Percentiles rank a stretch among this genome's conserved stretches.
phyloP scores from a whole-genome alignment of 345 rosid genomes.

The Rhizophora mangle region DNA sequence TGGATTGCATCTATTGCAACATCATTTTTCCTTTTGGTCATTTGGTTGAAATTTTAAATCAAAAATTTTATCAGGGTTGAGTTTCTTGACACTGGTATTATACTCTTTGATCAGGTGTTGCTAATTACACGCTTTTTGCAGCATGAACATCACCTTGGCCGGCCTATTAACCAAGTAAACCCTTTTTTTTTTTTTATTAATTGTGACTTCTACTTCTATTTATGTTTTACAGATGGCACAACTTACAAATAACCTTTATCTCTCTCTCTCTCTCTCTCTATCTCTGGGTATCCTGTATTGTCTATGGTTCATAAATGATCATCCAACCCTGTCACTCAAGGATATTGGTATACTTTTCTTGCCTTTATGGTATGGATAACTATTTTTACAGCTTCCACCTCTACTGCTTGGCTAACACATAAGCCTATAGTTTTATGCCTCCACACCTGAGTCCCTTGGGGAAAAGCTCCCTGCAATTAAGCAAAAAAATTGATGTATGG shows the following conservation, averaged over 20 bases:
- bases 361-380: not conserved
- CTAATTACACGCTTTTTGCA: constrained; percentile 88
- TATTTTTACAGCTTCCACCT: too few relatives aligned
- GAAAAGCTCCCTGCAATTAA: too few relatives aligned
- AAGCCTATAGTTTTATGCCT: too few relatives aligned
- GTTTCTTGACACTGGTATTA: constrained; percentile 8
- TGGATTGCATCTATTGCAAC: not conserved
- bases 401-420: too few relatives aligned
- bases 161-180: constrained; percentile 77
- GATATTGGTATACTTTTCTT: not conserved
- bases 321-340: too few relatives aligned
- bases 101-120: constrained; percentile 51
- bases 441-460: too few relatives aligned
- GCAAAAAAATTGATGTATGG: too few relatives aligned
- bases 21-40: not conserved
- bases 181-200: not conserved
- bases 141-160: constrained; percentile 92
- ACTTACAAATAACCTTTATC: too few relatives aligned
- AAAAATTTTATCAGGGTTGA: not conserved
- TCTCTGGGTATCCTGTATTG: not conserved
- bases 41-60: not conserved
- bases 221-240: too few relatives aligned
- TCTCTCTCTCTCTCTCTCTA: too few relatives aligned
- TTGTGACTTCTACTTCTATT: not conserved
- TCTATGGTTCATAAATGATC: too few relatives aligned